These are phyloP conservation scores for Calonectria pteridis DNA, from an alignment of 2,329 filamentous ascomycete species.

Conservation along the genomic window DNA sequence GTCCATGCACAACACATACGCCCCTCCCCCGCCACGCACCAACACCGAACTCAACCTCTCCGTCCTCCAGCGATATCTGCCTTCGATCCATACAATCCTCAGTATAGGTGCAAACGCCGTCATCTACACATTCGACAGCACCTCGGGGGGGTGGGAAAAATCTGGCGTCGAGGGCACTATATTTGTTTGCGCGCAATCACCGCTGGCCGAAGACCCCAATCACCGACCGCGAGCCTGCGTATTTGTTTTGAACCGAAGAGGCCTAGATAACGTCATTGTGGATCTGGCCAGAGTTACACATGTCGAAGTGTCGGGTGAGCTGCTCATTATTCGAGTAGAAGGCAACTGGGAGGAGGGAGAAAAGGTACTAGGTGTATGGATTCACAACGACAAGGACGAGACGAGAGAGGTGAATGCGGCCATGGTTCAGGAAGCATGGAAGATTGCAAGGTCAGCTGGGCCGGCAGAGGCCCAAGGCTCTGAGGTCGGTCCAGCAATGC, in stretches of 20 bases:
- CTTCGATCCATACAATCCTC: conserved; percentile 78
- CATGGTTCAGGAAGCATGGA: conserved; percentile 60
- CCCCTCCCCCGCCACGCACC: conserved; percentile 69
- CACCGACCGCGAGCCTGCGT: conserved; percentile 65
- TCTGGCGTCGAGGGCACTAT: conserved; percentile 86
- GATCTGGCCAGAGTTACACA: conserved; percentile 71
- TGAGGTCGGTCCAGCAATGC: conserved; percentile 57
- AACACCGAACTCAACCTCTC: conserved; percentile 90
- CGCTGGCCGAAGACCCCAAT: conserved; percentile 50
- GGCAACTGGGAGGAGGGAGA: conserved; percentile 50
- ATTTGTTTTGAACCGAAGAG: conserved; percentile 80
- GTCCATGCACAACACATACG: conserved; percentile 52
- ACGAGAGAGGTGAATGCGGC: conserved; percentile 57
- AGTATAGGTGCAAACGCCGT: conserved; percentile 88
- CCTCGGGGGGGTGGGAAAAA: conserved; percentile 83
- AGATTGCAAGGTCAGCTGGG: conserved; percentile 48
- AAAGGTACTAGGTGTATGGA: conserved; percentile 66
- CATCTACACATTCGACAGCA: conserved; percentile 81
- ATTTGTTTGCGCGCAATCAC: conserved; percentile 81
- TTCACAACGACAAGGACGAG: conserved; percentile 63
- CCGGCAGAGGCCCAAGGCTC: conserved; percentile 45
- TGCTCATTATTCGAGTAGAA: conserved; percentile 63
- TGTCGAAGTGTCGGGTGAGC: conserved; percentile 71
- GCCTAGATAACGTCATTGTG: conserved; percentile 77
- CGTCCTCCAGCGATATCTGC: conserved; percentile 85